These are phyloP conservation scores for Leptographium flavum DNA, from an alignment of 2,329 filamentous ascomycete species.

Conservation along the genomic window DNA sequence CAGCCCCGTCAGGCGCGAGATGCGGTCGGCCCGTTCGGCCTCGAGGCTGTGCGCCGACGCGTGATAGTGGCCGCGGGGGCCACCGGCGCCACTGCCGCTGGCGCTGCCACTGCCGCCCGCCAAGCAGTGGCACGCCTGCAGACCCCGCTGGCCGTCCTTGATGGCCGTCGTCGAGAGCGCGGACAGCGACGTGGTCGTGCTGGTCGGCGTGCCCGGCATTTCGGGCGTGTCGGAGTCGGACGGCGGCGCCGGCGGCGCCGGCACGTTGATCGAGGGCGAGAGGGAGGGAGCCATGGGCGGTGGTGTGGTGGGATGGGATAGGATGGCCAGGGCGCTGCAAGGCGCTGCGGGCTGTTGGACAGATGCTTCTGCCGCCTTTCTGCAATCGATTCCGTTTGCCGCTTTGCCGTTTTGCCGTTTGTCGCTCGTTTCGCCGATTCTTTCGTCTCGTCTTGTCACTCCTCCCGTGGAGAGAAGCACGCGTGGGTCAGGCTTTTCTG, in stretches of 20 bases:
- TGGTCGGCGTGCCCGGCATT: constrained; percentile 89
- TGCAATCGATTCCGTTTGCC: too few species aligned
- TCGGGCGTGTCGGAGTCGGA: constrained; percentile 79
- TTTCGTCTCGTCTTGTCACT: too few species aligned
- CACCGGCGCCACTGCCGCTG: constrained; percentile 29
- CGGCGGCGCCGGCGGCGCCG: constrained; percentile 63
- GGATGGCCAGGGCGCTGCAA: too few species aligned
- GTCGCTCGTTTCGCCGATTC: too few species aligned
- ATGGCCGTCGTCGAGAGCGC: constrained; percentile 87
- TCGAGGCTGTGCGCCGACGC: constrained; percentile 63
- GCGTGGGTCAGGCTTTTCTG: too few species aligned
- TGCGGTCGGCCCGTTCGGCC: constrained; percentile 85
- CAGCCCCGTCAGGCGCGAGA: constrained; percentile 85
- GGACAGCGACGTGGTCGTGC: constrained; percentile 80
- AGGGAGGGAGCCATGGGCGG: constrained; percentile 15
- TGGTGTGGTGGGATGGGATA: neutral
- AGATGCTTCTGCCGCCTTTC: too few species aligned
- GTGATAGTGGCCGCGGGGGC: constrained; percentile 33
- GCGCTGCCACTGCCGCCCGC: neutral
- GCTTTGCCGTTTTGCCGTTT: too few species aligned
- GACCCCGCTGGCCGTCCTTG: constrained; percentile 87
- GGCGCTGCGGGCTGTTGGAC: too few species aligned
- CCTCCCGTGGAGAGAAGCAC: too few species aligned
- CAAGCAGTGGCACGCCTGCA: constrained; percentile 19
- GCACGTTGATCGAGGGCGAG: constrained; percentile 70